phyloP scores from a whole-genome alignment of 306 rosid species.

The Prunus mira region DNA sequence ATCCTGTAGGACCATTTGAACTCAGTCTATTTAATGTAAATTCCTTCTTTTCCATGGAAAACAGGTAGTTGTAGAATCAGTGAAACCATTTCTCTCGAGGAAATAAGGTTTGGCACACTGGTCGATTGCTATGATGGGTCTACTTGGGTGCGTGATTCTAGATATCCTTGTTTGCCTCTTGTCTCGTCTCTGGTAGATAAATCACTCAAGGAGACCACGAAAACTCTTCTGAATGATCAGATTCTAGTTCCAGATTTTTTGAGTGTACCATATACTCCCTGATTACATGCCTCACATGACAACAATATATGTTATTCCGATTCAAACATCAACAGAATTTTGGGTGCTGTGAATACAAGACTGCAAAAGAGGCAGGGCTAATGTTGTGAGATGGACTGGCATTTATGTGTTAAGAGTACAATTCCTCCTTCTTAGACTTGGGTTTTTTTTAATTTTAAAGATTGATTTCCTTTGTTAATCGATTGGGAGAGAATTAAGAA shows the following conservation, averaged over 20 bases:
- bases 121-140: slow-evolving; percentile 16
- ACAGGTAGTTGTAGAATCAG: slow-evolving; percentile 94
- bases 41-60: slow-evolving; percentile 24
- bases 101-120: slow-evolving; percentile 36
- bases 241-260: not conserved
- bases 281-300: not conserved
- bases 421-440: not conserved
- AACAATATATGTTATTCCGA: not conserved
- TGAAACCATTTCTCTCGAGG: slow-evolving; percentile 71
- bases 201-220: not conserved
- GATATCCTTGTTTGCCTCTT: not conserved
- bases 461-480: no score
- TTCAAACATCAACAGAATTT: not conserved
- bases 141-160: not conserved
- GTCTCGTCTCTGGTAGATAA: not conserved
- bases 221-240: not conserved
- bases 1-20: not conserved
- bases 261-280: not conserved
- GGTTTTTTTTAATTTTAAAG: not conserved
- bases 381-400: not conserved
- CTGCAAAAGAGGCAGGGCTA: not conserved
- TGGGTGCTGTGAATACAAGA: not conserved
- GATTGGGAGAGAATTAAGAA: no score
- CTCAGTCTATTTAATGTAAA: not conserved
- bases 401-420: not conserved